Percentiles rank a stretch among this genome's conserved stretches.
Evolutionary conservation across 805 yeast species (phyloP).

Genomic region (Yamadazyma scolyti): DNA sequence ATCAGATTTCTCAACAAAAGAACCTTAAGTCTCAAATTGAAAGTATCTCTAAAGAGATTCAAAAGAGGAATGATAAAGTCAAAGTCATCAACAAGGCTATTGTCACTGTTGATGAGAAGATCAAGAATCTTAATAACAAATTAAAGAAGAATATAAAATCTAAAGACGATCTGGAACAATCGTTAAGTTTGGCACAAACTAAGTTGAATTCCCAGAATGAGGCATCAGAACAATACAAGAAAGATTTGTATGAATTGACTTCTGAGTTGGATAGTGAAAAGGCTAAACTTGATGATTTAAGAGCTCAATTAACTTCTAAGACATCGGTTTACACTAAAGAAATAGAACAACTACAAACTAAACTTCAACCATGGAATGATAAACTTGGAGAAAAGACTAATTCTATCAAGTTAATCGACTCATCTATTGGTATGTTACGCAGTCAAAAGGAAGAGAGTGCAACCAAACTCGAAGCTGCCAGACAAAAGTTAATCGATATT

Average conservation of each 20-base stretch:
- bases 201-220: slow-evolving; percentile 44
- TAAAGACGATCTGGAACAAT: slow-evolving; percentile 43
- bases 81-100: slow-evolving; percentile 42
- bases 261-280: slow-evolving; percentile 50
- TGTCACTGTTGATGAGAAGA: slow-evolving; percentile 73
- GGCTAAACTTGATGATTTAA: slow-evolving; percentile 55
- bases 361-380: slow-evolving; percentile 81
- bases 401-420: slow-evolving; percentile 58
- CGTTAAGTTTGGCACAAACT: slow-evolving; percentile 41
- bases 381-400: slow-evolving; percentile 61
- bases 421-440: slow-evolving; percentile 58
- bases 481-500: slow-evolving; percentile 42
- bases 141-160: slow-evolving; percentile 56
- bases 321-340: slow-evolving; percentile 66
- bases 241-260: slow-evolving; percentile 45
- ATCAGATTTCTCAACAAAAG: slow-evolving; percentile 28
- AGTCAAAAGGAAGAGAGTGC: slow-evolving; percentile 36
- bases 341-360: slow-evolving; percentile 58
- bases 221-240: slow-evolving; percentile 41
- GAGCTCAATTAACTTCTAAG: slow-evolving; percentile 64
- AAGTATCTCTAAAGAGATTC: slow-evolving; percentile 16
- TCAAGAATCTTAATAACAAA: slow-evolving; percentile 60
- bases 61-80: slow-evolving; percentile 21
- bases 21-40: slow-evolving; percentile 20
- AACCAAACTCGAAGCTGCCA: slow-evolving; percentile 42